Conservation (phyloP, 768 basidiomycete genomes). For the Chalciporus pseudorubinellus region DNA sequence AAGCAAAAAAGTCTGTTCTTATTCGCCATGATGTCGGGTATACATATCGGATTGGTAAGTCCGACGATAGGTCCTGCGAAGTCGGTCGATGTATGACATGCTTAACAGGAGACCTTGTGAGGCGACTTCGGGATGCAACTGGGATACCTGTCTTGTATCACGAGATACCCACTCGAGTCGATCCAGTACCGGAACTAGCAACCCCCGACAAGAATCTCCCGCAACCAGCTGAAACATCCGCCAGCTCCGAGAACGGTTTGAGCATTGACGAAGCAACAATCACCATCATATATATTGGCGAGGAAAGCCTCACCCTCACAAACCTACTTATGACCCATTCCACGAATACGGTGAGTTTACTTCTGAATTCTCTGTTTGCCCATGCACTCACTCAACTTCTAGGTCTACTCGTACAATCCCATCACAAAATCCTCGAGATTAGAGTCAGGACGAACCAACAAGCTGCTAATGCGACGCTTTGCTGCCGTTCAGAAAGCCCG, state of each 20-base stretch:
- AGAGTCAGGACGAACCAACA: constrained; percentile 72
- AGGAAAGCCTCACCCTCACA: constrained; percentile 74
- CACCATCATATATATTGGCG: constrained; percentile 64
- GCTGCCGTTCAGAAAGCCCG: constrained; percentile 82
- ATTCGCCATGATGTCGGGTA: constrained; percentile 80
- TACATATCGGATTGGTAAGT: constrained; percentile 60
- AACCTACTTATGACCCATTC: constrained; percentile 87
- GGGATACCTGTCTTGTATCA: constrained; percentile 37
- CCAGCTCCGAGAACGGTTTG: neutral
- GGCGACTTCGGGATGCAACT: constrained; percentile 22
- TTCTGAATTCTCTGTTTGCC: neutral
- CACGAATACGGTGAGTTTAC: constrained; percentile 48
- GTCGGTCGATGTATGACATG: neutral
- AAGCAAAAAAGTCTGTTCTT: constrained; percentile 37
- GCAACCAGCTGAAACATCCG: neutral
- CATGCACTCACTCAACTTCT: neutral
- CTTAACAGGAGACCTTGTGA: constrained; percentile 18
- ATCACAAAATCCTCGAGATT: constrained; percentile 41
- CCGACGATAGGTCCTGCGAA: neutral
- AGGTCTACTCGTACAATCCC: constrained; percentile 84
- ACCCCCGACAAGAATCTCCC: neutral
- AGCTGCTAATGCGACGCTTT: constrained; percentile 86
- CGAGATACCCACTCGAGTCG: constrained; percentile 29
- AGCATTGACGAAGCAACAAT: neutral
- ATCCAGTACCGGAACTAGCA: constrained; percentile 8